A percentile compares a stretch with the other conserved stretches of the same genome.
phyloP scores from a whole-genome alignment of 495 filamentous ascomycete species.

The Neurospora sp. region DNA sequence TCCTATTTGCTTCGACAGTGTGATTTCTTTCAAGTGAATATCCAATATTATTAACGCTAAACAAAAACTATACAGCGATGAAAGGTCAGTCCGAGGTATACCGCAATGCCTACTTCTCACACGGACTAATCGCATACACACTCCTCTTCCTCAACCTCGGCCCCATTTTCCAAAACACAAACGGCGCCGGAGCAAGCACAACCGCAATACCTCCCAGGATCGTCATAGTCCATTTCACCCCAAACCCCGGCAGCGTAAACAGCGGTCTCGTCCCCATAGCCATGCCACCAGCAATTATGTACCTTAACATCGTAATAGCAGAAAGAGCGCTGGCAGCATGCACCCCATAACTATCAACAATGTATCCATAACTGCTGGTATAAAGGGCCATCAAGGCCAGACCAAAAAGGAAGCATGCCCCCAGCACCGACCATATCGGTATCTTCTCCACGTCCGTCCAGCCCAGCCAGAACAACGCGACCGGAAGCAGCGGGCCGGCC shows the following conservation, averaged over 20 bases:
- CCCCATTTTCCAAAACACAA: constrained; percentile 19
- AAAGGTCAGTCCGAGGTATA: background rate
- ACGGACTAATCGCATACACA: constrained; percentile 8
- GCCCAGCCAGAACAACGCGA: constrained; percentile 54
- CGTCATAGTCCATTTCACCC: constrained; percentile 29
- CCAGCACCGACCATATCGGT: constrained; percentile 26
- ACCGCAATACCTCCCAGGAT: constrained; percentile 18
- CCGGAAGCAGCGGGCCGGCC: constrained; percentile 44
- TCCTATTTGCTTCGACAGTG: background rate
- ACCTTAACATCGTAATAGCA: constrained; percentile 41
- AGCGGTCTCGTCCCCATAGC: constrained; percentile 27
- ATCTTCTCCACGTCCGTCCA: constrained; percentile 44
- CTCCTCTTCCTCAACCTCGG: constrained; percentile 17
- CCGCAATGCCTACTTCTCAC: background rate
- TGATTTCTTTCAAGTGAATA: background rate
- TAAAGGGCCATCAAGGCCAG: constrained; percentile 27
- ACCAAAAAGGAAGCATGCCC: constrained; percentile 24
- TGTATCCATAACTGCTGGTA: constrained; percentile 44
- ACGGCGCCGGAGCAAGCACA: constrained; percentile 13
- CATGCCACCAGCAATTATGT: constrained; percentile 42
- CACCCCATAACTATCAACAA: constrained; percentile 44
- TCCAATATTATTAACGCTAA: background rate
- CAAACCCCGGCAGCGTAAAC: constrained; percentile 18
- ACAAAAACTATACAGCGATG: background rate
- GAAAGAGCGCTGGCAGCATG: constrained; percentile 36